Evolutionary conservation across 176 grass and related monocot genomes (phyloP).

Genomic region (Triticum timopheevii): DNA sequence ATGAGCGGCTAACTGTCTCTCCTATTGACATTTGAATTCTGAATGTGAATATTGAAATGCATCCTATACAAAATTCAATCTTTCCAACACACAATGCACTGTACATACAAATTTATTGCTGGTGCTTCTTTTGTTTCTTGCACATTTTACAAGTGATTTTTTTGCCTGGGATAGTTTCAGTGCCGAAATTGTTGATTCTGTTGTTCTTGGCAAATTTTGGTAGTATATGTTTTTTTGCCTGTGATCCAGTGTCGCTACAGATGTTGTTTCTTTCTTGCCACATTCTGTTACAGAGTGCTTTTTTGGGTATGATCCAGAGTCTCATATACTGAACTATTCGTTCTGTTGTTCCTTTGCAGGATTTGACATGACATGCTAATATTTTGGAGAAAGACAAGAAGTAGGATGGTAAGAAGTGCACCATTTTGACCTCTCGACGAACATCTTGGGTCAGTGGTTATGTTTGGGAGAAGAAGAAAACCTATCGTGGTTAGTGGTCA

Average conservation of each 20-base stretch:
- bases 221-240: background rate
- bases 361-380: conserved; percentile 75
- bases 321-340: background rate
- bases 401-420: background rate
- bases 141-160: too few species aligned
- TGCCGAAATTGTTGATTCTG: background rate
- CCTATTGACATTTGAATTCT: background rate
- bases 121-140: too few species aligned
- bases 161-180: too few species aligned
- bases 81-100: background rate
- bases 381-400: conserved; percentile 89
- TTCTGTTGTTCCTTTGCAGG: conserved; percentile 48
- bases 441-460: too few species aligned
- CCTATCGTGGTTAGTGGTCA: too few species aligned
- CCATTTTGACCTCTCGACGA: too few species aligned
- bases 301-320: background rate
- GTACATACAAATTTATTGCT: background rate
- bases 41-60: background rate
- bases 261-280: background rate
- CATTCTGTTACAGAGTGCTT: background rate
- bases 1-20: background rate
- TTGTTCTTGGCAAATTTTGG: background rate
- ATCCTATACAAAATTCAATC: too few species aligned
- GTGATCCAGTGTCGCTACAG: background rate
- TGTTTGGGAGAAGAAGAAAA: too few species aligned